phyloP scores from a whole-genome alignment of 2,329 filamentous ascomycete species.

The Zymoseptoria brevis region DNA sequence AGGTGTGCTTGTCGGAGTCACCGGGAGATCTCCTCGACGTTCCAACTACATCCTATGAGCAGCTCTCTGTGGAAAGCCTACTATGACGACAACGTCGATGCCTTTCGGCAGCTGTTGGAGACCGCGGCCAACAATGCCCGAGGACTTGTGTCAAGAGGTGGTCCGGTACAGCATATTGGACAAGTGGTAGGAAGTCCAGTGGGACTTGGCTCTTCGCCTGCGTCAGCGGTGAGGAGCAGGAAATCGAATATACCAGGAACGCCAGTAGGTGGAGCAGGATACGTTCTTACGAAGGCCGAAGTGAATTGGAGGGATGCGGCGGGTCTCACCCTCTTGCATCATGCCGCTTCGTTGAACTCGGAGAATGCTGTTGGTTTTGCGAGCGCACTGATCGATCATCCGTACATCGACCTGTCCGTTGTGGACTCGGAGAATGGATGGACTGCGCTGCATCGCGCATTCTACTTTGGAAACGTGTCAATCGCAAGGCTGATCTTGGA shows the following conservation, averaged over 20 bases:
- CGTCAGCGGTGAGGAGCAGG: constrained; percentile 29
- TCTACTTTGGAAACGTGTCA: constrained; percentile 83
- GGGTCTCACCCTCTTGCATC: constrained; percentile 76
- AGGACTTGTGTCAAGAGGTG: constrained; percentile 36
- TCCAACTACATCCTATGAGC: constrained; percentile 64
- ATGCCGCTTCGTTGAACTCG: constrained; percentile 68
- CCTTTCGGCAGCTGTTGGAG: constrained; percentile 81
- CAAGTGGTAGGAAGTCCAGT: constrained; percentile 37
- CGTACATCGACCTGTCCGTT: constrained; percentile 72
- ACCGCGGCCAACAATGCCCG: constrained; percentile 55
- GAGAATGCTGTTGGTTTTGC: constrained; percentile 67
- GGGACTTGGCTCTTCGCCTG: constrained; percentile 39
- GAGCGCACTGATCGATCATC: constrained; percentile 69
- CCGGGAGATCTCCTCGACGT: constrained; percentile 33
- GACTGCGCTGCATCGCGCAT: constrained; percentile 85
- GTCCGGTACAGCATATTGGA: constrained; percentile 24
- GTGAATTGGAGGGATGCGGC: constrained; percentile 76
- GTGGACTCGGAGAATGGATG: constrained; percentile 91
- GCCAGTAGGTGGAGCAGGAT: constrained; percentile 37
- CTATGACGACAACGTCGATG: constrained; percentile 95
- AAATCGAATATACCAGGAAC: constrained; percentile 37
- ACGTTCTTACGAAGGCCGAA: constrained; percentile 52
- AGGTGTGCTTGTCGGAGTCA: constrained; percentile 62
- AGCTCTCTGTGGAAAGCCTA: constrained; percentile 94
- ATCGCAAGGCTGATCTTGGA: constrained; percentile 76